These are phyloP conservation scores for Globisporangium cystogenes DNA, from an alignment of 352 stramenopile genomes.

Conservation along the genomic window DNA sequence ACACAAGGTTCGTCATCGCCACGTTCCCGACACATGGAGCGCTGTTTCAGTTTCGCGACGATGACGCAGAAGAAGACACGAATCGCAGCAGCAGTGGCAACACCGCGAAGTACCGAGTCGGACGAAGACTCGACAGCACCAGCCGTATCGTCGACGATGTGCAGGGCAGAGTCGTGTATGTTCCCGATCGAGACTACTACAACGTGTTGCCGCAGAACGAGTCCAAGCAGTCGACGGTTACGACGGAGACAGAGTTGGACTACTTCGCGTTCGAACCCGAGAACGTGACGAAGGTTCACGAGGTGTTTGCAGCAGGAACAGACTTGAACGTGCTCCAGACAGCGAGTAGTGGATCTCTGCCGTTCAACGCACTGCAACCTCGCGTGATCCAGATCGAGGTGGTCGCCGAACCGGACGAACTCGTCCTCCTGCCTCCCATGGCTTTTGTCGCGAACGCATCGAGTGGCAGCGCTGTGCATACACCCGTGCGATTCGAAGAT, in stretches of 20 bases:
- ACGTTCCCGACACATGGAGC: conserved; percentile 30
- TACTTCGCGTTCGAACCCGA: conserved; percentile 33
- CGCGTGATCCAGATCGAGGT: conserved; percentile 51
- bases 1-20: conserved; percentile 28
- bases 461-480: conserved; percentile 12
- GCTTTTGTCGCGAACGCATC: conserved; percentile 23
- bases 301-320: not conserved
- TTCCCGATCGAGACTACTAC: conserved; percentile 48
- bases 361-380: conserved; percentile 6
- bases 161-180: conserved; percentile 33
- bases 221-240: not conserved
- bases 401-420: conserved; percentile 32
- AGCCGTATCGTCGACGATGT: conserved; percentile 19
- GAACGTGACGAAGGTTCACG: not conserved
- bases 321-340: not conserved
- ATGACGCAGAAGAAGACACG: not conserved
- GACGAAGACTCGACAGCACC: not conserved
- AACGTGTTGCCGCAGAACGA: conserved; percentile 18
- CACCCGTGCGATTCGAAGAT: conserved; percentile 51
- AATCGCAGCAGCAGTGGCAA: not conserved
- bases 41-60: conserved; percentile 44
- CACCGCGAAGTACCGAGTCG: conserved; percentile 1
- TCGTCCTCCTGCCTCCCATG: conserved; percentile 43
- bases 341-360: not conserved
- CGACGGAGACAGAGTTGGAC: conserved; percentile 14